Base-by-base conservation (phyloP, 805 yeast genomes). In the Metschnikowia cerradonensis region DNA sequence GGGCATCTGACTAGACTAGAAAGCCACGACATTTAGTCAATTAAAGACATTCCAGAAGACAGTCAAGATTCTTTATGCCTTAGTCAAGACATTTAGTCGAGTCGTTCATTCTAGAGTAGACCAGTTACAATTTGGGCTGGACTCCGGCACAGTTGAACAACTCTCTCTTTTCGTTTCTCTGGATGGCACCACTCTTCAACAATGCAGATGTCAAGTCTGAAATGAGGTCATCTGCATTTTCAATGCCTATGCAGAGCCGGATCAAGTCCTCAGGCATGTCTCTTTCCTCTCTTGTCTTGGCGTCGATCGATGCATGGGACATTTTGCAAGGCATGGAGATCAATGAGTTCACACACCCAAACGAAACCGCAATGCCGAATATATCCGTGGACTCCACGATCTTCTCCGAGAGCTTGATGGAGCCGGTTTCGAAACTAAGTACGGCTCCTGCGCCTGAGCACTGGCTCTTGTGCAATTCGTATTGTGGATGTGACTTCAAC, bases 231-330 rank as follows among this genome's bases (percentile, higher is more conserved):
- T 81, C 84, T 37, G 79, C 72, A 64, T 85, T 83, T 66, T 91
- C 98, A 54, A 91, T 91, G 52, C 98, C 98, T 47, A 91, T 84
- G 66, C 97, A 91, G 50, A 91, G 77, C 62, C 98, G 79, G 59
- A 91, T 83, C 63, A 91, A 76, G 65, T 92, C 97, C 68, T 91
- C 97, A 2, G 97, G 96, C 71, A 91, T 83, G 41, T 84, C 90
- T 66, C 98, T 82, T 67, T 87, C 95, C 45, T 83, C 84, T 67
- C 97, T 82, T 3, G 89, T 84, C 63, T 88, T 82, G 23, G 90
- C 86, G 60, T 90, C 96, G 55, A 91, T 91, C 2, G 96, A 86
- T n/a, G 97, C 97, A 65, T 91, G 98, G 6, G 96, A 88, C 97
- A 91, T 91, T 67, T 81, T 81, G 68, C 97, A 89, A 14, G 98